Conservation (phyloP, 2,329 filamentous ascomycete genomes). For the Domatiomyces catenatus region DNA sequence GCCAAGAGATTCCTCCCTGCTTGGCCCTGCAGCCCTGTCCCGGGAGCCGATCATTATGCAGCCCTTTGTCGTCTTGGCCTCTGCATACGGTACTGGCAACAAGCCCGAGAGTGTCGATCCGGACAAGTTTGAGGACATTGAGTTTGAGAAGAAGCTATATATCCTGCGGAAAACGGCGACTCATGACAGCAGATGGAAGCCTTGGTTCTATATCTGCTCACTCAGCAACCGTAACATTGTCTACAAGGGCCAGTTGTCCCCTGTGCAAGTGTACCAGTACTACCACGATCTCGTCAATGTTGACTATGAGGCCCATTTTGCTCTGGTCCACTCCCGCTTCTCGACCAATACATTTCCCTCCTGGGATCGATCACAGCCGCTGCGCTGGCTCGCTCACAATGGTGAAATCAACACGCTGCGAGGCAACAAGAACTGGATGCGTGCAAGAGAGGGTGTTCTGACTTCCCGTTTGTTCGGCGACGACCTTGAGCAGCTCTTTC, state of each 20-base stretch:
- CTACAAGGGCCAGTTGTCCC: conserved; percentile 92
- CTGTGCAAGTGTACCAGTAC: conserved; percentile 92
- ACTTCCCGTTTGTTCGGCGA: conserved; percentile 85
- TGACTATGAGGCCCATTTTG: conserved; percentile 94
- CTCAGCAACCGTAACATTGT: conserved; percentile 97
- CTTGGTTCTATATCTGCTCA: conserved; percentile 98
- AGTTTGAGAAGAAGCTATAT: conserved; percentile 87
- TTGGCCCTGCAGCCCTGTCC: conserved; percentile 83
- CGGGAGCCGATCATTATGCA: conserved; percentile 91
- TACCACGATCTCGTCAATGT: conserved; percentile 94
- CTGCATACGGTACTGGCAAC: conserved; percentile 67
- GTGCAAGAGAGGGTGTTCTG: conserved; percentile 86
- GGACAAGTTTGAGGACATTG: conserved; percentile 64
- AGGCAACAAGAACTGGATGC: conserved; percentile 99
- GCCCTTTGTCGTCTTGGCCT: conserved; percentile 79
- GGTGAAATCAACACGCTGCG: conserved; percentile 96
- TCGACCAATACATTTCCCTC: conserved; percentile 97
- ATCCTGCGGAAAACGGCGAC: conserved; percentile 88
- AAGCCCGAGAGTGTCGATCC: conserved; percentile 65
- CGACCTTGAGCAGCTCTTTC: conserved; percentile 78
- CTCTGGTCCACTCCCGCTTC: conserved; percentile 90
- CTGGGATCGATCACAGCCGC: conserved; percentile 91
- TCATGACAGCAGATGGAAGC: conserved; percentile 85
- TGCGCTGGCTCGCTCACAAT: conserved; percentile 95
- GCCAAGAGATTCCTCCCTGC: conserved; percentile 78